phyloP scores from a whole-genome alignment of 306 rosid genomes.

The Mucuna pruriens region DNA sequence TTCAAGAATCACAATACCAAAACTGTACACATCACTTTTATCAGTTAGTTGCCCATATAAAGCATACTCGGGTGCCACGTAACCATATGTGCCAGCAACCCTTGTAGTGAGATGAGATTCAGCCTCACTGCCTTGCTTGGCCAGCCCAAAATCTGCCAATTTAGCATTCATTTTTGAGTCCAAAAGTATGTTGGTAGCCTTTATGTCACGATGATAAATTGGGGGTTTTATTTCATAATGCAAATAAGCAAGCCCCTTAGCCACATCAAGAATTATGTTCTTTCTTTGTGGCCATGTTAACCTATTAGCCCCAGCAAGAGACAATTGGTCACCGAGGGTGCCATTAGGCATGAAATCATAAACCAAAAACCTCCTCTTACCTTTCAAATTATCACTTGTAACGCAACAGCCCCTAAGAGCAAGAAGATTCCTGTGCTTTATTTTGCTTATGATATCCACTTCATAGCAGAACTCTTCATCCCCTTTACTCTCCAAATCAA shows the following conservation, averaged over 20 bases:
- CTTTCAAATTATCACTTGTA: constrained; percentile 55
- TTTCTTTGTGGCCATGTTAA: constrained; percentile 84
- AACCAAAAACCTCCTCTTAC: constrained; percentile 74
- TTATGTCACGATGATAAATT: constrained; percentile 80
- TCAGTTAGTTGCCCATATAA: constrained; percentile 78
- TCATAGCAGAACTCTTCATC: constrained; percentile 83
- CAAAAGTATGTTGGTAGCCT: constrained; percentile 73
- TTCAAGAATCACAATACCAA: constrained; percentile 80
- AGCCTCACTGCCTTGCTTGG: constrained; percentile 65
- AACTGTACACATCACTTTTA: constrained; percentile 82
- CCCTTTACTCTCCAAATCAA: constrained; percentile 63
- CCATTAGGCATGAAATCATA: constrained; percentile 84
- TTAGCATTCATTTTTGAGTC: constrained; percentile 73
- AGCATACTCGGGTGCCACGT: constrained; percentile 85
- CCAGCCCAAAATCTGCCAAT: constrained; percentile 78
- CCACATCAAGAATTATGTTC: constrained; percentile 77
- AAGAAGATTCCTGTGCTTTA: constrained; percentile 78
- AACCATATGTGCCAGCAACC: constrained; percentile 85
- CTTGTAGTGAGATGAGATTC: constrained; percentile 81
- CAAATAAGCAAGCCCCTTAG: constrained; percentile 78
- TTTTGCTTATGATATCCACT: constrained; percentile 79
- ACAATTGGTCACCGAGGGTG: constrained; percentile 60
- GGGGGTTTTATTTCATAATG: constrained; percentile 81
- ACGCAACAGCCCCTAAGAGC: constrained; percentile 82
- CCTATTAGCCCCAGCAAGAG: constrained; percentile 32